Percentiles rank a stretch among this genome's conserved stretches.
phyloP scores from a whole-genome alignment of 257 asterid species.

The Penstemon davidsonii region DNA sequence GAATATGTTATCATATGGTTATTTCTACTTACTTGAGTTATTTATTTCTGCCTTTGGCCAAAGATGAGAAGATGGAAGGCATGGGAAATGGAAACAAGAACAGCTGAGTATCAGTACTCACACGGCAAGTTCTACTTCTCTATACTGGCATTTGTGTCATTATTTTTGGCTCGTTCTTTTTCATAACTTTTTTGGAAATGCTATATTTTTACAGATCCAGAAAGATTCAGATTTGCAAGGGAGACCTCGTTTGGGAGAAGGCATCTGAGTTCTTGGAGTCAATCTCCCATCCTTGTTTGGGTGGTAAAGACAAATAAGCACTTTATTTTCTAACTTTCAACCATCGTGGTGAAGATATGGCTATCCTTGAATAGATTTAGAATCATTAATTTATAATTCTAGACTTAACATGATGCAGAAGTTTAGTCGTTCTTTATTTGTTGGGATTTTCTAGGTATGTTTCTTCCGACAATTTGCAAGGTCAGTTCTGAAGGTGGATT shows the following conservation, averaged over 20 bases:
- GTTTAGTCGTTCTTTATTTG: background rate
- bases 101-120: conserved; percentile 53
- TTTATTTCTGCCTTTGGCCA: background rate
- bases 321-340: background rate
- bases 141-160: background rate
- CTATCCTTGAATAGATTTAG: too few relatives aligned
- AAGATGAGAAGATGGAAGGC: conserved; percentile 74
- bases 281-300: conserved; percentile 46
- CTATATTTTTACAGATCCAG: conserved; percentile 42
- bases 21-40: too few relatives aligned
- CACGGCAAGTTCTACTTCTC: conserved; percentile 37
- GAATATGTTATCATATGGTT: too few relatives aligned
- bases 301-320: conserved; percentile 31
- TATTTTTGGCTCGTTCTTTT: too few relatives aligned
- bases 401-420: too few relatives aligned
- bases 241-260: conserved; percentile 65
- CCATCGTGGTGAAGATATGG: too few relatives aligned
- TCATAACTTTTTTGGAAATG: background rate
- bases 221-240: conserved; percentile 59
- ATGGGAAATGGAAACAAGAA: conserved; percentile 68
- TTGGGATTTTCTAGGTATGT: conserved; percentile 44
- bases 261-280: conserved; percentile 62
- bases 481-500: conserved; percentile 61
- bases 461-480: conserved; percentile 60
- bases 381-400: too few relatives aligned